Evolutionary conservation across 176 grass and related monocot genomes (phyloP), one percentile per base, ranked within the genome.

Genomic region (Eremochloa ophiuroides): DNA sequence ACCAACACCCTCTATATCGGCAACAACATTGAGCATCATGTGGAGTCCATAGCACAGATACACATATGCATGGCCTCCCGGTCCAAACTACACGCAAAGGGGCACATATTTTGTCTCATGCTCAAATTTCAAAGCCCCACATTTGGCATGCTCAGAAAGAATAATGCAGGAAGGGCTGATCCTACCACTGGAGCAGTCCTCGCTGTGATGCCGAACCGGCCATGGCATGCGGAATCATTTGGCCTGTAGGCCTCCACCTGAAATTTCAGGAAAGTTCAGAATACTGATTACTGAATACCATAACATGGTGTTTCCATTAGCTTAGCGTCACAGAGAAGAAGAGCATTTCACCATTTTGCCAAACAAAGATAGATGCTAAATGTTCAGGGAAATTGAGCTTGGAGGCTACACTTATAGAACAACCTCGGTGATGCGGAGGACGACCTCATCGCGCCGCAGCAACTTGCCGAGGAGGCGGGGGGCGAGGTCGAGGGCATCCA

Each of bases 21-120:
- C 95, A 15, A 98, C 92, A 31, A 98, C 61, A 83, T 98, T 95
- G 72, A 95, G 95, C 95, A 98, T 98, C 88, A 95, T 93, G 75
- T 95, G 92, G 9, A 95, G 86, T n/a, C 90, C 95, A 78, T 95
- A 98, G 81, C 95, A 95, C 3, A 98, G 86, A 40, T 95, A 95
- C 27, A 98, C 95, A 86, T 95, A 95, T 0, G 92, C 86, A 89
- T 93, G 95, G 55, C 95, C 95, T 74, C 92, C 92, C 1, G 90
- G 88, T 69, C 95, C 95, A 83, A 98, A 98, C 95, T 98, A 77
- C 67, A 72, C 29, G 3, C 8, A 13, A 5, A 73, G n/a, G 6
- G 7, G 35, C 27, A 23, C 5, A 55, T 7, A 60, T 8, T 50
- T 76, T 51, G 80, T 40, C 14, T 0, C 71, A 34, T 22, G 3